Evolutionary conservation across 2,329 filamentous ascomycete genomes (phyloP).

Genomic region (Claviceps sp.): DNA sequence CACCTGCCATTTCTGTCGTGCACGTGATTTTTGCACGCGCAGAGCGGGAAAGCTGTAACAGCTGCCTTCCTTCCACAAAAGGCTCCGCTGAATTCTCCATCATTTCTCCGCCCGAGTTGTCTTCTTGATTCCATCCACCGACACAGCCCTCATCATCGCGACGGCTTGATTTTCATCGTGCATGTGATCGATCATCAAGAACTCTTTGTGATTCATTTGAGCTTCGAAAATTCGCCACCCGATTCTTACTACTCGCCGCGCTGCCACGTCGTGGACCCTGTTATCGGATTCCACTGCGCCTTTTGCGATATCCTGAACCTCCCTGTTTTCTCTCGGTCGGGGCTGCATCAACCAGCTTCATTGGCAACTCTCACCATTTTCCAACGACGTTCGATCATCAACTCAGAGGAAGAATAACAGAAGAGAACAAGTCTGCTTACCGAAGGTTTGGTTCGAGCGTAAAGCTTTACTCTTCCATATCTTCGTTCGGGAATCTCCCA

Average conservation of each 20-base stretch:
- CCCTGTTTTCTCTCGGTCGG: background rate
- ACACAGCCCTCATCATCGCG: constrained; percentile 1
- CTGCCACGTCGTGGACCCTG: background rate
- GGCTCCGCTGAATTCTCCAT: background rate
- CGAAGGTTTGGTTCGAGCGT: constrained; percentile 23
- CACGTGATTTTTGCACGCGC: constrained; percentile 1
- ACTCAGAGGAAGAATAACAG: background rate
- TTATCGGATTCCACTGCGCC: background rate
- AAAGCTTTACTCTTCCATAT: constrained; percentile 24
- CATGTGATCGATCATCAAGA: background rate
- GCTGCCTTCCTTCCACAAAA: background rate
- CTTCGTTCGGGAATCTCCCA: constrained; percentile 22
- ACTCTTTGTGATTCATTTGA: background rate
- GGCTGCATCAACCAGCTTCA: background rate
- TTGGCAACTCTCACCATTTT: background rate
- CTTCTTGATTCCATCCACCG: background rate
- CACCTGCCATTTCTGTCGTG: background rate
- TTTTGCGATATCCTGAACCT: background rate
- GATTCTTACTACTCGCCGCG: background rate
- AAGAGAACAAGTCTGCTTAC: background rate
- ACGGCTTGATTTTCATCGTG: background rate
- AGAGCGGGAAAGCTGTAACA: background rate
- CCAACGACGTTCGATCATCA: background rate
- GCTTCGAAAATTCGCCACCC: background rate
- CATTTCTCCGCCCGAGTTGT: background rate